phyloP scores from a whole-genome alignment of 768 basidiomycete genomes.

The Tricholoma flavovirens region DNA sequence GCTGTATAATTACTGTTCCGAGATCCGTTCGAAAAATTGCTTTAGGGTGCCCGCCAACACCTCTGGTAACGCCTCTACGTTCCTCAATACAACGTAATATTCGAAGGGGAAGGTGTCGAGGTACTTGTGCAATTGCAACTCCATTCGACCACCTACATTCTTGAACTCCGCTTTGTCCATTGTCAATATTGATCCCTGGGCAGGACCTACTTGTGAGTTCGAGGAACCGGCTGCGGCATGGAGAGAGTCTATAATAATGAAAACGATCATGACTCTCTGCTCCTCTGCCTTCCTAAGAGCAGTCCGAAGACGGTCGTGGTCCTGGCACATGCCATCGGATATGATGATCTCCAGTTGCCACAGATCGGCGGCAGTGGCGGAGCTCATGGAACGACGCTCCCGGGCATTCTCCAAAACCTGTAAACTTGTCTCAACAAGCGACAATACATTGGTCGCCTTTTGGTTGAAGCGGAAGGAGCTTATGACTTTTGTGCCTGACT shows the following conservation, averaged over 20 bases:
- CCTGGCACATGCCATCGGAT: slow-evolving; percentile 97
- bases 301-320: slow-evolving; percentile 80
- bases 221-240: slow-evolving; percentile 29
- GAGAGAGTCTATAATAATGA: slow-evolving; percentile 91
- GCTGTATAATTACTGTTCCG: slow-evolving; percentile 47
- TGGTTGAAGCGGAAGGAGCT: slow-evolving; percentile 87
- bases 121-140: slow-evolving; percentile 84
- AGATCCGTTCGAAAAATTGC: slow-evolving; percentile 86
- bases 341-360: slow-evolving; percentile 99
- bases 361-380: slow-evolving; percentile 69
- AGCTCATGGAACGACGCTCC: slow-evolving; percentile 53
- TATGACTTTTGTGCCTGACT: slow-evolving; percentile 75
- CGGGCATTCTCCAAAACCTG: slow-evolving; percentile 70
- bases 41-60: slow-evolving; percentile 83
- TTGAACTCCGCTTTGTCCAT: slow-evolving; percentile 93
- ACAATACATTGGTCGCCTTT: slow-evolving; percentile 79
- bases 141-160: slow-evolving; percentile 73
- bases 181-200: slow-evolving; percentile 77
- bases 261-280: slow-evolving; percentile 91
- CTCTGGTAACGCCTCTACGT: slow-evolving; percentile 88
- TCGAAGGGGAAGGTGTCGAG: slow-evolving; percentile 97
- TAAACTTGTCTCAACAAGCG: slow-evolving; percentile 76
- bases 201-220: slow-evolving; percentile 17
- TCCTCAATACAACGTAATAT: slow-evolving; percentile 89
- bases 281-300: slow-evolving; percentile 81